Evolutionary conservation across 2,329 filamentous ascomycete genomes (phyloP), one percentile per base, ranked within the genome.

Genomic region (Zymoseptoria crescenta): DNA sequence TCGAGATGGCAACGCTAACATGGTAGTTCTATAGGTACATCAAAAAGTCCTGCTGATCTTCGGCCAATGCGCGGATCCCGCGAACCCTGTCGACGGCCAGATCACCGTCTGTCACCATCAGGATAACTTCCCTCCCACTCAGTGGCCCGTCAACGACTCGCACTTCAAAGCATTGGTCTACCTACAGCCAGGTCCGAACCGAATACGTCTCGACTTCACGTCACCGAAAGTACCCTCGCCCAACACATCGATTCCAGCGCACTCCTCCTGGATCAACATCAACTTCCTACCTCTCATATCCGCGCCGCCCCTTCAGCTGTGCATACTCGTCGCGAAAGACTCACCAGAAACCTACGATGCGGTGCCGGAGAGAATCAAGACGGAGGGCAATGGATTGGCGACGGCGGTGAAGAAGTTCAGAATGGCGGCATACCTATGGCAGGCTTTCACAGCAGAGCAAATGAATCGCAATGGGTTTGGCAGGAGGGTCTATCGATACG

Each of bases 371-470:
- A 83, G 89, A 54, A 78, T 83, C 57, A 84, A 89, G 73, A 85
- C 82, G 65, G 92, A 96, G 78, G 92, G 90, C 19, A 96, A 96
- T 73, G 83, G 82, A 1, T 72, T 97, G 41, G 87, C 92, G 9
- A 85, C 84, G 7, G 94, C 94, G 0, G 81, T 96, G 55, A 85
- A 84, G 68, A 99, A 99, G 72, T 96, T 94, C 72, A 85, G 92
- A 63, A 96, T 96, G 88, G 88, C 91, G 19, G 93, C 91, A 24
- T 96, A 97, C 72, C 80, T 97, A 13, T 97, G 94, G 92, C 94
- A 99, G 73, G 91, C 92, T 7, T 97, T 96, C 69, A 97, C 93
- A 0, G 91, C 90, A 6, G 94, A 99, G 73, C 92, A 97, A 72
- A 97, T 97, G 93, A 88, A 85, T 73, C 86, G 91, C 63, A 89